Base-by-base conservation (phyloP, 2,329 filamentous ascomycete species). In the Botrytis hyacinthi region DNA sequence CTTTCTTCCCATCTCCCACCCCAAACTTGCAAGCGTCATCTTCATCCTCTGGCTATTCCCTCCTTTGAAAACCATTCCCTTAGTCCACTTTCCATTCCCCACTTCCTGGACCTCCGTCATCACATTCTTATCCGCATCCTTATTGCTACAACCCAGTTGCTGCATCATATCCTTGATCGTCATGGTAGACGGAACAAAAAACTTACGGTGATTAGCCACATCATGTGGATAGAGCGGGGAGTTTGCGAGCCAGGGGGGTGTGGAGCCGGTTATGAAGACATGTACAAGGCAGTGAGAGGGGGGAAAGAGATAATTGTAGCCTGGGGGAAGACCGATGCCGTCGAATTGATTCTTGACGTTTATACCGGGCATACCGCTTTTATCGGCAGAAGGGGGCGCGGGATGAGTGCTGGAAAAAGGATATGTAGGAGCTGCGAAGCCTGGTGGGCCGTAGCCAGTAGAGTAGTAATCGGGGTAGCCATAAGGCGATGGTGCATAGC, bases 271-370 rank as follows among this genome's bases (percentile, higher is more conserved):
- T 75, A 85, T 86, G 80, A 91, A 84, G 4, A 91, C 83, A 76
- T 90, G 88, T 10, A 90, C 82, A 76, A 88, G 90, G 44, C 87
- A 88, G 79, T 90, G 87, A 75, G 87, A 84, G 0, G 82, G 77
- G 0, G 87, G 85, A 81, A 90, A 91, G 78, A 90, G 86, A 81
- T 90, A 89, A 81, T 89, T 88, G 82, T 90, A 91, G 2, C 88
- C 89, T 0, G 87, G 87, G 77, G 90, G 89, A 74, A 86, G 86
- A 59, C 88, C 87, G 1, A 86, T 83, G 35, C 88, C 88, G 62
- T 89, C 87, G 0, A 87, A 87, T 0, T 85, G 84, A 81, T 90
- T 89, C 65, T 84, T 84, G 81, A 91, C 82, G 75, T 88, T 86
- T 42, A 85, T 83, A 0, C 87, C 87, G 0, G 87, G 86, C 74